phyloP scores from a whole-genome alignment of 2,329 filamentous ascomycete genomes.

The Tolypocladium tundrense region DNA sequence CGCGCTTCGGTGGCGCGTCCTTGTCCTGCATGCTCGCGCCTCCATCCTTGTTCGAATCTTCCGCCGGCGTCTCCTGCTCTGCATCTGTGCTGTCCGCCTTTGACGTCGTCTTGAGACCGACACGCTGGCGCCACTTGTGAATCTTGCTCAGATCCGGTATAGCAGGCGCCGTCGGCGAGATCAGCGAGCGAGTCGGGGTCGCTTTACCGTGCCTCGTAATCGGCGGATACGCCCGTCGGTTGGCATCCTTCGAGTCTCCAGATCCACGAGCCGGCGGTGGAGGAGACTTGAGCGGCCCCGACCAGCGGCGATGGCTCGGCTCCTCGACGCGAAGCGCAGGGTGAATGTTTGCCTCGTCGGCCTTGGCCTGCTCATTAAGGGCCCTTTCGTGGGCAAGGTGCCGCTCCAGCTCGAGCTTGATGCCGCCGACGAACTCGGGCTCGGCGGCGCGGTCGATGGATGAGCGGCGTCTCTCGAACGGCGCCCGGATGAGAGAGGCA shows the following conservation, averaged over 20 bases:
- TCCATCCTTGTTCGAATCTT: neutral
- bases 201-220: constrained; percentile 22
- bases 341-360: constrained; percentile 18
- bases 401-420: constrained; percentile 29
- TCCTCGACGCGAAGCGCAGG: constrained; percentile 21
- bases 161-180: constrained; percentile 16
- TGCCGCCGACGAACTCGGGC: constrained; percentile 28
- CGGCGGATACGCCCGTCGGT: constrained; percentile 23
- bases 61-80: constrained; percentile 3
- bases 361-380: constrained; percentile 14
- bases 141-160: constrained; percentile 22
- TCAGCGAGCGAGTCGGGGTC: constrained; percentile 14
- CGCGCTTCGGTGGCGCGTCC: neutral
- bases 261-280: constrained; percentile 5
- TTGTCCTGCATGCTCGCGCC: neutral
- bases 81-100: neutral
- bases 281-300: constrained; percentile 16
- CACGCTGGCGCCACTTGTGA: constrained; percentile 18
- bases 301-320: constrained; percentile 14
- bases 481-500: constrained; percentile 21
- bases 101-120: constrained; percentile 12
- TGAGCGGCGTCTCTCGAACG: constrained; percentile 22
- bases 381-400: constrained; percentile 20
- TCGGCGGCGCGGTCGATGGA: constrained; percentile 21
- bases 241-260: constrained; percentile 12